phyloP scores from a whole-genome alignment of 1,139 yeast genomes.

The Hemisphaericaspora lyxosophila region DNA sequence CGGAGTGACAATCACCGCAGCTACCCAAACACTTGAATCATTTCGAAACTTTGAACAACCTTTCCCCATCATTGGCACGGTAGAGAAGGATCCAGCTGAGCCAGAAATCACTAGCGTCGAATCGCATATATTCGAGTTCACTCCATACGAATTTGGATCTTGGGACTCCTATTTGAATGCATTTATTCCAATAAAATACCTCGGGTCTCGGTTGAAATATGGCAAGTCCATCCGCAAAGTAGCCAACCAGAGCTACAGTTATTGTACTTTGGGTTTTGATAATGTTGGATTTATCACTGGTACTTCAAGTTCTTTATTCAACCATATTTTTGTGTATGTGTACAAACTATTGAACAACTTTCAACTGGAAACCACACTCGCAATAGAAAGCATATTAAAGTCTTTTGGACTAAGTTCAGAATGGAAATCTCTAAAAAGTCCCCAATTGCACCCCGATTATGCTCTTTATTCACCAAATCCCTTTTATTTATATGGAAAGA shows the following conservation, averaged over 20 bases:
- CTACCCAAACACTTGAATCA: slow-evolving; percentile 17
- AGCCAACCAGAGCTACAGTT: slow-evolving; percentile 23
- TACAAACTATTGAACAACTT: slow-evolving; percentile 43
- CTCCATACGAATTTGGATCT: slow-evolving; percentile 70
- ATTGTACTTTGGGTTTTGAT: slow-evolving; percentile 62
- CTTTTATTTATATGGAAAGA: slow-evolving; percentile 38
- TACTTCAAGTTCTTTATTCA: slow-evolving; percentile 71
- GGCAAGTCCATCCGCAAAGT: slow-evolving; percentile 22
- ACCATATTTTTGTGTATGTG: slow-evolving; percentile 49
- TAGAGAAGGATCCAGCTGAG: slow-evolving; percentile 29
- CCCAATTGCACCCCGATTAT: slow-evolving; percentile 55
- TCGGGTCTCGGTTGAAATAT: slow-evolving; percentile 51
- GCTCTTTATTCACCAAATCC: slow-evolving; percentile 80
- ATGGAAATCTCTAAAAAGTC: slow-evolving; percentile 19
- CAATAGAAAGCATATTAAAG: slow-evolving; percentile 44
- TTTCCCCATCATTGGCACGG: slow-evolving; percentile 41
- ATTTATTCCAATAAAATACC: slow-evolving; percentile 51
- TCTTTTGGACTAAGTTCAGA: slow-evolving; percentile 47
- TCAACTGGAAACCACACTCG: slow-evolving; percentile 37
- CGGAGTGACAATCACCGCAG: slow-evolving; percentile 30
- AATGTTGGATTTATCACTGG: slow-evolving; percentile 74
- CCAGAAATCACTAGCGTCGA: slow-evolving; percentile 19
- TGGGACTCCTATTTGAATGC: slow-evolving; percentile 56
- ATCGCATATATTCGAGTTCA: slow-evolving; percentile 51
- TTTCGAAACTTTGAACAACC: slow-evolving; percentile 34